Conservation (phyloP, 1,284 basidiomycete genomes). For the Leccinum subrobustum region DNA sequence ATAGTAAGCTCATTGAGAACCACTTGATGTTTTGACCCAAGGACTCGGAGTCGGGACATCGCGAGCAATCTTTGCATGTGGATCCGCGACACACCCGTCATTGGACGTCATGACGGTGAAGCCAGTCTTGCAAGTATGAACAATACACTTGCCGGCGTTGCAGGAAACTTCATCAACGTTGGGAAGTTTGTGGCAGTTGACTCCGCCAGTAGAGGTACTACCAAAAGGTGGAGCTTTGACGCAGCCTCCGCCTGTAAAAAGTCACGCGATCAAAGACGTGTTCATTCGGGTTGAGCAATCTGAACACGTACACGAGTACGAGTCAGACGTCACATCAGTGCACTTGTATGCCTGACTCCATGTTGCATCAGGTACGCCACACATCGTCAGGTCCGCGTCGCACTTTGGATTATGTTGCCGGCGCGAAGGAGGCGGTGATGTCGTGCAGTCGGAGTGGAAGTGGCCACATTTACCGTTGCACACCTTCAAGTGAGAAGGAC, state of each 20-base stretch:
- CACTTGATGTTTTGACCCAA: neutral
- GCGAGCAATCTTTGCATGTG: neutral
- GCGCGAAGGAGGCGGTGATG: conserved; percentile 15
- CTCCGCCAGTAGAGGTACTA: conserved; percentile 10
- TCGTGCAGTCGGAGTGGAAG: conserved; percentile 8
- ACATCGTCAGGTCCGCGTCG: neutral
- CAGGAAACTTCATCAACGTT: conserved; percentile 16
- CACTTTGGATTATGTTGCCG: conserved; percentile 17
- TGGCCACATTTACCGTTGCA: conserved; percentile 25
- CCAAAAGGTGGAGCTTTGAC: conserved; percentile 17
- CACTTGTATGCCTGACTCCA: conserved; percentile 23
- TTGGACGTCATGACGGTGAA: neutral
- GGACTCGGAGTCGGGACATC: neutral
- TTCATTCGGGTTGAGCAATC: neutral
- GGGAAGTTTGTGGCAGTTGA: conserved; percentile 19
- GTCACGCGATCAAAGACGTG: neutral
- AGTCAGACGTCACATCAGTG: conserved; percentile 17
- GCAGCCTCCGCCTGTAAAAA: conserved; percentile 24
- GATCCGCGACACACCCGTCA: neutral
- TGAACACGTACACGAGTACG: conserved; percentile 16
- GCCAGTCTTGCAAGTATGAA: conserved; percentile 18
- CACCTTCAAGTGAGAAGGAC: conserved; percentile 15
- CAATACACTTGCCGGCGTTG: conserved; percentile 10
- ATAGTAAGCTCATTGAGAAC: neutral
- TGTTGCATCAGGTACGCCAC: neutral